Evolutionary conservation across 345 rosid species (phyloP).

Genomic region (Euclidium syriacum): DNA sequence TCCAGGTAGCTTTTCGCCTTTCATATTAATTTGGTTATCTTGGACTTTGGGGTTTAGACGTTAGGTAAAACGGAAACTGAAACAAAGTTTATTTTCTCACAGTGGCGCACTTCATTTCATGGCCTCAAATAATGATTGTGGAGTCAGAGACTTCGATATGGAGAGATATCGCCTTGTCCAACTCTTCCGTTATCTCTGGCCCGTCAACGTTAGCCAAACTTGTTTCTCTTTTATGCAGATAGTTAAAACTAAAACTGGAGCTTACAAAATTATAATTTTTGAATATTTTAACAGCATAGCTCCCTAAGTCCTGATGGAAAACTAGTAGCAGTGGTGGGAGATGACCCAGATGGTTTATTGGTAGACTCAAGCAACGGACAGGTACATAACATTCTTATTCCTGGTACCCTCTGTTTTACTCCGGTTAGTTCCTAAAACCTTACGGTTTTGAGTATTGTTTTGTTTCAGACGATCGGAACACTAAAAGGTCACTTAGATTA

Average conservation of each 20-base stretch:
- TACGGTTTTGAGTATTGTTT: background rate
- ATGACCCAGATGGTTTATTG: slow-evolving; percentile 58
- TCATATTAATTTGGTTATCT: background rate
- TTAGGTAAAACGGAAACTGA: background rate
- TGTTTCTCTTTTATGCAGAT: background rate
- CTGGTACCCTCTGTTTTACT: background rate
- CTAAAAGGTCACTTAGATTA: slow-evolving; percentile 62
- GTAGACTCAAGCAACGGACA: slow-evolving; percentile 62
- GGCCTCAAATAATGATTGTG: slow-evolving; percentile 79
- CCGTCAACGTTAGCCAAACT: slow-evolving; percentile 57
- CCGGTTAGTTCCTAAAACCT: background rate
- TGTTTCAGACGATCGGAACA: slow-evolving; percentile 39
- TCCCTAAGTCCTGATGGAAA: slow-evolving; percentile 74
- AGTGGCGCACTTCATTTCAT: slow-evolving; percentile 74
- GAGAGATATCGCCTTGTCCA: slow-evolving; percentile 61
- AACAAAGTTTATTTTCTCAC: slow-evolving; percentile 4
- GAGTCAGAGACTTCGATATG: slow-evolving; percentile 79
- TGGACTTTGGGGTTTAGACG: background rate
- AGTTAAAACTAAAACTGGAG: background rate
- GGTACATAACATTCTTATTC: slow-evolving; percentile 29
- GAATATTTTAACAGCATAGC: slow-evolving; percentile 48
- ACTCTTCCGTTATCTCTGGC: slow-evolving; percentile 62
- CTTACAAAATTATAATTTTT: background rate
- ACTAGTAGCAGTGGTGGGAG: slow-evolving; percentile 63
- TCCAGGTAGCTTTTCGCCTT: slow-evolving; percentile 42